Conservation (phyloP, 257 asterid species). For the Anisodus acutangulus region DNA sequence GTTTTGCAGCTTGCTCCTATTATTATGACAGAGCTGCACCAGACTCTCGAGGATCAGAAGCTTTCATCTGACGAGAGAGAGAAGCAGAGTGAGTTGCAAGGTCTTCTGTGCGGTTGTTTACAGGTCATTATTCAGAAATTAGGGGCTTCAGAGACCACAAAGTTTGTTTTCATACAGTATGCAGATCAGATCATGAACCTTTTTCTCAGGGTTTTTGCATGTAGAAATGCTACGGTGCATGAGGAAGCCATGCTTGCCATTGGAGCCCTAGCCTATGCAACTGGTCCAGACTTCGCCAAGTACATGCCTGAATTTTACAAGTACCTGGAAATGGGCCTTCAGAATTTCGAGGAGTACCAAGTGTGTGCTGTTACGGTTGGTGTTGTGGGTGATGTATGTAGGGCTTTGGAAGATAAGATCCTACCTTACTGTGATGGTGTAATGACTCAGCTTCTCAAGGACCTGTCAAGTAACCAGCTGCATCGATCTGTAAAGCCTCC, state of each 20-base stretch:
- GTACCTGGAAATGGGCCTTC: slow-evolving; percentile 90
- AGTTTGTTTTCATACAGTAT: slow-evolving; percentile 67
- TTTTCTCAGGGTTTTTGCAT: slow-evolving; percentile 72
- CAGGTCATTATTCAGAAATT: slow-evolving; percentile 82
- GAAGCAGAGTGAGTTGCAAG: slow-evolving; percentile 79
- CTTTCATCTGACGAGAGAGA: slow-evolving; percentile 77
- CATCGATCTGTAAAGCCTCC: slow-evolving; percentile 93
- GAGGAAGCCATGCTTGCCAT: slow-evolving; percentile 96
- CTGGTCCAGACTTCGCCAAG: slow-evolving; percentile 69
- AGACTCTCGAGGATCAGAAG: slow-evolving; percentile 71
- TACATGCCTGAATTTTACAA: slow-evolving; percentile 85
- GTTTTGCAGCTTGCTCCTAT: slow-evolving; percentile 79
- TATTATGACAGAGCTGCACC: slow-evolving; percentile 80
- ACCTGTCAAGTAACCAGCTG: slow-evolving; percentile 75
- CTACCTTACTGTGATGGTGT: slow-evolving; percentile 83
- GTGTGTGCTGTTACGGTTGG: slow-evolving; percentile 91
- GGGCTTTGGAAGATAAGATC: slow-evolving; percentile 80
- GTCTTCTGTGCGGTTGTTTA: slow-evolving; percentile 83
- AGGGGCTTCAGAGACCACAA: slow-evolving; percentile 65
- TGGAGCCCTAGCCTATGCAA: slow-evolving; percentile 83
- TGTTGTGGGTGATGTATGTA: slow-evolving; percentile 86
- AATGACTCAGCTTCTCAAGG: slow-evolving; percentile 81
- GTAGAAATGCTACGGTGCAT: slow-evolving; percentile 86
- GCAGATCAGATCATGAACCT: slow-evolving; percentile 85
- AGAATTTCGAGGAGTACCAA: slow-evolving; percentile 90